These are phyloP conservation scores for Globisporangium orthogonon DNA, from an alignment of 352 stramenopile genomes.

Conservation along the genomic window DNA sequence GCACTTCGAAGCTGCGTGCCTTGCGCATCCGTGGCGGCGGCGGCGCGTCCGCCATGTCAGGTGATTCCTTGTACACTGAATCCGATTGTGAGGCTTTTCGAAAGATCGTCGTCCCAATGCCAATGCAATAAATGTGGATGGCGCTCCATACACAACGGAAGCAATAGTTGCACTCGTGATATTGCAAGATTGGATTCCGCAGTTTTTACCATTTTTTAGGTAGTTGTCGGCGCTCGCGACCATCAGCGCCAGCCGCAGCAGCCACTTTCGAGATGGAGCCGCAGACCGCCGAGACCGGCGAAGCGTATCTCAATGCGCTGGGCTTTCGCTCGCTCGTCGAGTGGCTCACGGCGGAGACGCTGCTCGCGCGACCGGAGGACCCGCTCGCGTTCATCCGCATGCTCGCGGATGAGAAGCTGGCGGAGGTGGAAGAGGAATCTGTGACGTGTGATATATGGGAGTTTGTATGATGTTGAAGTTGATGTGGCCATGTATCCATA, in stretches of 20 bases:
- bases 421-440: slow-evolving; percentile 28
- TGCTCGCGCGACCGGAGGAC: slow-evolving; percentile 81
- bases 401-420: slow-evolving; percentile 80
- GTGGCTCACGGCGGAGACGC: slow-evolving; percentile 85
- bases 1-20: slow-evolving; percentile 38
- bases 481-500: background rate
- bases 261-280: slow-evolving; percentile 33
- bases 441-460: background rate
- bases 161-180: too few species aligned
- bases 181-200: too few species aligned
- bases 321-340: slow-evolving; percentile 89
- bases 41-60: slow-evolving; percentile 2
- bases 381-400: slow-evolving; percentile 77
- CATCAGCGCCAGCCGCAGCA: too few species aligned
- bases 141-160: too few species aligned
- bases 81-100: too few species aligned
- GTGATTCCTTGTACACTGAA: too few species aligned
- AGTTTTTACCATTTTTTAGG: background rate
- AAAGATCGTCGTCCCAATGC: too few species aligned
- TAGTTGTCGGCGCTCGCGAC: too few species aligned
- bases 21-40: slow-evolving; percentile 16
- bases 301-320: slow-evolving; percentile 84
- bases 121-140: too few species aligned
- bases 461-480: background rate
- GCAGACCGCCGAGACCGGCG: slow-evolving; percentile 71